Conservation (phyloP, 2,329 filamentous ascomycete genomes). For the Cladosporium sphaerospermum region DNA sequence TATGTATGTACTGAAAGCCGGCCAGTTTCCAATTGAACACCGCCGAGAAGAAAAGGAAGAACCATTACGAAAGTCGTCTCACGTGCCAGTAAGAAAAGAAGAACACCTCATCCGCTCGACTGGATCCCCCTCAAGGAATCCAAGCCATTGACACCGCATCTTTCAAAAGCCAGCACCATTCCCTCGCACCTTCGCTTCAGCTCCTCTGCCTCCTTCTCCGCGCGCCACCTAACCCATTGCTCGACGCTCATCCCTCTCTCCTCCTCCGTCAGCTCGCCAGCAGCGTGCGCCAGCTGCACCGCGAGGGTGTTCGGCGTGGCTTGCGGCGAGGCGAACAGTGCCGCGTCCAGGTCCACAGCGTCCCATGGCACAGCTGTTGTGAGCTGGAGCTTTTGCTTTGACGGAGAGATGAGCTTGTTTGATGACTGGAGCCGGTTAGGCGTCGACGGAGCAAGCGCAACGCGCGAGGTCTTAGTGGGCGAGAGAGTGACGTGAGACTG, state of each 20-base stretch:
- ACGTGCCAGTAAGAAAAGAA: neutral
- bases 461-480: constrained; percentile 31
- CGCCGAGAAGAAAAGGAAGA: neutral
- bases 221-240: constrained; percentile 83
- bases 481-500: constrained; percentile 17
- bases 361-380: constrained; percentile 60
- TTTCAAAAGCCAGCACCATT: constrained; percentile 77
- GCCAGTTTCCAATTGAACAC: neutral
- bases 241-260: constrained; percentile 91
- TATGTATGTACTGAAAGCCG: too few species aligned
- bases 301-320: constrained; percentile 21
- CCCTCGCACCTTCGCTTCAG: constrained; percentile 75
- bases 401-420: constrained; percentile 25
- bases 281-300: constrained; percentile 40
- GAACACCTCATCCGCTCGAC: neutral
- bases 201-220: constrained; percentile 70
- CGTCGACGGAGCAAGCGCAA: constrained; percentile 39
- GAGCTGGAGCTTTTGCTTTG: constrained; percentile 45
- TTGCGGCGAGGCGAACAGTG: constrained; percentile 50
- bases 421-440: constrained; percentile 28
- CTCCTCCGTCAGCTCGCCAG: constrained; percentile 59
- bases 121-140: constrained; percentile 64
- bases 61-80: constrained; percentile 5
- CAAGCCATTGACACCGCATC: constrained; percentile 73
- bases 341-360: constrained; percentile 66